Base-by-base conservation (phyloP, 495 filamentous ascomycete species). In the Cetradonia linearis region DNA sequence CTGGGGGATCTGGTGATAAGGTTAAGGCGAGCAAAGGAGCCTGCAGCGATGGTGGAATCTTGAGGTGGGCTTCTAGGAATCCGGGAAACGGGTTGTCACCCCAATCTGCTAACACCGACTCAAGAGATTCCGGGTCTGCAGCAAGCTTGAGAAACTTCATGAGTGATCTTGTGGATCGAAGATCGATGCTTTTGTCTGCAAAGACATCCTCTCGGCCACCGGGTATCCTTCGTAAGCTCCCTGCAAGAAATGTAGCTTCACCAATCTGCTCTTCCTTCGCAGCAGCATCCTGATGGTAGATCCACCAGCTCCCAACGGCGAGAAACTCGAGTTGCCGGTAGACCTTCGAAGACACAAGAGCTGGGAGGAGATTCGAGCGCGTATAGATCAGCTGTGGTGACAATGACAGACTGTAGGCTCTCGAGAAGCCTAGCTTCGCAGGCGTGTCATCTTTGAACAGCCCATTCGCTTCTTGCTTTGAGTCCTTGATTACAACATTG, bases 221-320 rank as follows among this genome's bases (percentile, higher is more conserved):
- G 2, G 91, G 90, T 58, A 96, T 84, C 25, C 83, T 82, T 40
- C 76, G 73, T 31, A 93, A 70, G 14, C 42, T 54, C 10, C 60
- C 60, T 38, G 13, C n/a, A 7, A 27, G 31, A 5, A 20, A 9
- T 58, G 5, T 30, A 3, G 10, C 14, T 8, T 59, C 55, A 38
- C 61, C 62, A 61, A 27, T 44, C 34, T 25, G 14, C 27, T 59
- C 33, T 36, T 62, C 33, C 28, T 64, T 46, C 27, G 60, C 58
- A 4, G 66, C 40, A n/a, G 64, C 27, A 4, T 72, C 66, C 56
- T 72, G 68, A 16, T 66, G 64, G 9, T 86, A 85, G 38, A 95
- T 83, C 82, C 86, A 97, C 87, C 91, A 97, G 60, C 87, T 92
- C 34, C 94, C 94, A 8, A 97, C 86, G 6, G 93, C 90, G 62